Percentiles rank a stretch among this genome's conserved stretches.
These are phyloP conservation scores for Trichosanthes cucumerina DNA, from an alignment of 306 rosid species.

Conservation along the genomic window DNA sequence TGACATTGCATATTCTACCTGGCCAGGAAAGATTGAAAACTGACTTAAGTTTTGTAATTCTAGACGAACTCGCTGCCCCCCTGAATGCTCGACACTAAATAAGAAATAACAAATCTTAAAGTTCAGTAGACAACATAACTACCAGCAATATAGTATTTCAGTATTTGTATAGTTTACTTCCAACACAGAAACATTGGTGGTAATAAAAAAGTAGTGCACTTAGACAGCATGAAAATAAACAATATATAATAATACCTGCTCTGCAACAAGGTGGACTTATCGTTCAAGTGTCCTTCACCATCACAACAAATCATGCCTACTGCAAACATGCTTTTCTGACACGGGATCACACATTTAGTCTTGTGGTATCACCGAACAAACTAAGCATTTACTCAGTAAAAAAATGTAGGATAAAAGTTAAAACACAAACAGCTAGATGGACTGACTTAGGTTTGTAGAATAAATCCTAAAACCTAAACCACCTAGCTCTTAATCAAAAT, in stretches of 20 bases:
- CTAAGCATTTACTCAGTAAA: neutral
- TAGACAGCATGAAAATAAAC: neutral
- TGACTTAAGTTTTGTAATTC: conserved; percentile 60
- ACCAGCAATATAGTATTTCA: neutral
- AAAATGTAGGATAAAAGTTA: neutral
- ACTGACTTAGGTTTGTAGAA: neutral
- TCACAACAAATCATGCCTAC: conserved; percentile 89
- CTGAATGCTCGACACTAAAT: conserved; percentile 63
- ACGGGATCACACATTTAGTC: conserved; percentile 20
- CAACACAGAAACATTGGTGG: neutral
- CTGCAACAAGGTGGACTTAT: conserved; percentile 77
- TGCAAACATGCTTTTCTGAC: conserved; percentile 75
- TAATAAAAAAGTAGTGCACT: neutral
- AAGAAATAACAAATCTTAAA: neutral
- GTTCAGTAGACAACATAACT: conserved; percentile 11
- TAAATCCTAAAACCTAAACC: neutral
- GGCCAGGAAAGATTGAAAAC: conserved; percentile 91
- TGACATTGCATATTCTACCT: conserved; percentile 38
- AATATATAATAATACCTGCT: conserved; percentile 48
- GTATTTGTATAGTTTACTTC: neutral
- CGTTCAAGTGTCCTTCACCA: conserved; percentile 83
- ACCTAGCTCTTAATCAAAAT: neutral
- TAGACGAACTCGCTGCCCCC: conserved; percentile 83
- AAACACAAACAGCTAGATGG: neutral
- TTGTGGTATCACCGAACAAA: neutral